phyloP scores from a whole-genome alignment of 805 yeast genomes.

The Candida montana region DNA sequence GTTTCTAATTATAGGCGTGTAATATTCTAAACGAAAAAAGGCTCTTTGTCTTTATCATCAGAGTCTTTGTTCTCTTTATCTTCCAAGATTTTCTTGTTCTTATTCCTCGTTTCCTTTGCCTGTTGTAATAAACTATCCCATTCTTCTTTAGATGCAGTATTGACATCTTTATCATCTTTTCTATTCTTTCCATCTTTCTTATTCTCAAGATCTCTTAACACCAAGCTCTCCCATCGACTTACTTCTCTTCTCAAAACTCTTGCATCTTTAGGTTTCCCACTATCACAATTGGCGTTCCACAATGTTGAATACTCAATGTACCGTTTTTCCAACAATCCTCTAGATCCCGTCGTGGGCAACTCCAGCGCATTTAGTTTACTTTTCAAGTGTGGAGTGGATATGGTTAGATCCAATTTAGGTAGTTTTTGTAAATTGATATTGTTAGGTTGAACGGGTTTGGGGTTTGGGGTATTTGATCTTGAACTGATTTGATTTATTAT shows the following conservation, averaged over 20 bases:
- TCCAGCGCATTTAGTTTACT: conserved; percentile 50
- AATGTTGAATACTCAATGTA: conserved; percentile 72
- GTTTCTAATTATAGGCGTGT: too few species aligned
- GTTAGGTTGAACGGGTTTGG: conserved; percentile 24
- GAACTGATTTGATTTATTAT: conserved; percentile 13
- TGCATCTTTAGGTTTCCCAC: conserved; percentile 57
- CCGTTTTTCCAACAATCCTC: conserved; percentile 59
- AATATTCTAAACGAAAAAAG: too few species aligned
- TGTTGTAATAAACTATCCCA: conserved; percentile 19
- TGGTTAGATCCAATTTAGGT: conserved; percentile 59
- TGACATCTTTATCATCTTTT: conserved; percentile 8
- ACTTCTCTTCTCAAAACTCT: conserved; percentile 50
- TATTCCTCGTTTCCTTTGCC: conserved; percentile 12
- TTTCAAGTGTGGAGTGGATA: conserved; percentile 55
- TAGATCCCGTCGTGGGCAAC: conserved; percentile 58
- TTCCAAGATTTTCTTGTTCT: background rate
- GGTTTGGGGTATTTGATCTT: conserved; percentile 1
- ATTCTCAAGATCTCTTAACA: conserved; percentile 3
- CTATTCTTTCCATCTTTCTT: background rate
- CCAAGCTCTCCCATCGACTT: conserved; percentile 56
- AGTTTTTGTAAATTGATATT: conserved; percentile 33
- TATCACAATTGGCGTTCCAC: conserved; percentile 79
- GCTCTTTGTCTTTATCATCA: too few species aligned
- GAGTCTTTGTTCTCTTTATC: background rate
- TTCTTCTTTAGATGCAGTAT: conserved; percentile 14